Base-by-base conservation (phyloP, 2,329 filamentous ascomycete species). In the Colletotrichum sublineola region DNA sequence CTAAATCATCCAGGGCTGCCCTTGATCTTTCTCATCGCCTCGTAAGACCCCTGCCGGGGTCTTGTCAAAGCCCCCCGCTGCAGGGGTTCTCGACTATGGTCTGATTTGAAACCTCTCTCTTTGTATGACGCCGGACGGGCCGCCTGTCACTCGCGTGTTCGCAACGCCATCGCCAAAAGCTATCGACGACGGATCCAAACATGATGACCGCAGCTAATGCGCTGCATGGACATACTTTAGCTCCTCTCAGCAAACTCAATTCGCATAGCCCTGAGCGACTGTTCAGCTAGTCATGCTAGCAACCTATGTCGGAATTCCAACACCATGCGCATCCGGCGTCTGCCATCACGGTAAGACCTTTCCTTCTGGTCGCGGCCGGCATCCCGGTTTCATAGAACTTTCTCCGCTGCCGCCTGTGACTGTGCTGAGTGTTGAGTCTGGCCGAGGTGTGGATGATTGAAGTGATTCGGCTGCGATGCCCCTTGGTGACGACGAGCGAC, bases 181-280 rank as follows among this genome's bases (percentile, higher is more conserved):
- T 44, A 46, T 55, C 60, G 53, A 57, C 44, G 18, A 58, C 46
- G 64, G 15, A 20, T 18, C 46, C 36, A 46, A 53, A 20, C 38
- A 55, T 38, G 24, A 69, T 64, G 58, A 63, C 53, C 44, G 33
- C 64, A 36, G 52, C 53, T 68, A 31, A 36, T 63, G 60, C 66
- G 24, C 33, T 44, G 56, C 52, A 50, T 58, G 20, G 55, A 40
- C 38, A 61, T 31, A 5, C 14, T 7, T 42, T 55, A 31, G 36
- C 44, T 44, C 48, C 29, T 33, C 44, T n/a, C 52, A 24, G 36
- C 33, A 33, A 38, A 46, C 62, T 63, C 46, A 38, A 53, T 38
- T 38, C 18, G 36, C 44, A n/a, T 64, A 9, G 29, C 29, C 55
- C 63, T 42, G 62, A 46, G 33, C 29, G 20, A 46, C 62, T 53